These are phyloP conservation scores for Colletotrichum plurivorum DNA, from an alignment of 2,329 filamentous ascomycete species.

Conservation along the genomic window DNA sequence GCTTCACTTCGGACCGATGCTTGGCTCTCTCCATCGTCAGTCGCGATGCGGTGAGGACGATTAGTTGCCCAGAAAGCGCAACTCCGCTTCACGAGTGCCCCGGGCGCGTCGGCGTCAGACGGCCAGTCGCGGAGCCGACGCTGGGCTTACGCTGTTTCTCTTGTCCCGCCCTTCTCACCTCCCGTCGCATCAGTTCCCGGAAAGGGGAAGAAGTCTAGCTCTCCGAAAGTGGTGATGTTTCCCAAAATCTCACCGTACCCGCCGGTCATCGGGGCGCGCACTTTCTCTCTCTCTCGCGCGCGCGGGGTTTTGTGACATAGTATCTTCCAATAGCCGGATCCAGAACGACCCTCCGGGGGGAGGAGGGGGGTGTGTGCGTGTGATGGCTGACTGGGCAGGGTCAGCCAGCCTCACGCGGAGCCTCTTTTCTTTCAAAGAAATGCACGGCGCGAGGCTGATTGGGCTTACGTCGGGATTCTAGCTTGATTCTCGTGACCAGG, in stretches of 20 bases:
- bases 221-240: slow-evolving; percentile 11
- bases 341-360: not conserved
- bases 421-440: not conserved
- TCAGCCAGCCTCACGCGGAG: slow-evolving; percentile 22
- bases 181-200: not conserved
- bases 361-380: not conserved
- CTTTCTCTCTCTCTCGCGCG: not conserved
- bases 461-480: not conserved
- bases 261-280: not conserved
- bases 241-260: not conserved
- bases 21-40: not conserved
- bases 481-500: not conserved
- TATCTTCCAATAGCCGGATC: not conserved
- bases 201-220: not conserved
- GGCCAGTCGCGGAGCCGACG: not conserved
- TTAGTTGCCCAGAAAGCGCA: not conserved
- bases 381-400: slow-evolving; percentile 1
- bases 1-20: not conserved
- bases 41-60: not conserved
- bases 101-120: not conserved
- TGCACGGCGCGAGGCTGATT: not conserved
- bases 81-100: not conserved
- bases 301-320: not conserved
- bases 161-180: not conserved
- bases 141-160: not conserved